A percentile compares a stretch with the other conserved stretches of the same genome.
Evolutionary conservation across 2,329 filamentous ascomycete species (phyloP).

Genomic region (Scytalidium lignicola): DNA sequence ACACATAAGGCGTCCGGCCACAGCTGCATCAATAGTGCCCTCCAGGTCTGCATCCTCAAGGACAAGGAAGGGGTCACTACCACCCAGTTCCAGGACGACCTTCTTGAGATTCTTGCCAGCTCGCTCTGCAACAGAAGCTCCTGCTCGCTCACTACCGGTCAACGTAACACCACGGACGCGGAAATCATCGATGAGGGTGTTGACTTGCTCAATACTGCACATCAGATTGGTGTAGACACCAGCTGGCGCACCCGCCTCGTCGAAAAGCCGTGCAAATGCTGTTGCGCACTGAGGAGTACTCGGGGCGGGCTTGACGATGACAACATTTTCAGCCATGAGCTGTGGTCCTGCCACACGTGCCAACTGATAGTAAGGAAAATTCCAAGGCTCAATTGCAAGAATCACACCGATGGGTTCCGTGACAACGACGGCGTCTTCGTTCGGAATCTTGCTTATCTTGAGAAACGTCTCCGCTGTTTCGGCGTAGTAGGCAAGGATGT

Average conservation of each 20-base stretch:
- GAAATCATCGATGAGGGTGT: constrained; percentile 31
- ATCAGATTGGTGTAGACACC: constrained; percentile 37
- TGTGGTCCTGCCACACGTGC: constrained; percentile 31
- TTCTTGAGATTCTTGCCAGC: constrained; percentile 51
- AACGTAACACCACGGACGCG: constrained; percentile 38
- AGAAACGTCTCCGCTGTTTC: not conserved
- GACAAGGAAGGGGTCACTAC: constrained; percentile 39
- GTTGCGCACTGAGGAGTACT: constrained; percentile 14
- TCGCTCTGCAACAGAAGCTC: constrained; percentile 47
- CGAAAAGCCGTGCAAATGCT: constrained; percentile 14
- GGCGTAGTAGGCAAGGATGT: not conserved
- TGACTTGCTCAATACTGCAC: constrained; percentile 27
- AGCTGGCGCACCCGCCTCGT: constrained; percentile 35
- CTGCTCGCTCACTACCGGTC: constrained; percentile 31
- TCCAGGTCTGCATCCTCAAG: constrained; percentile 38
- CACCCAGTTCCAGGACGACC: constrained; percentile 42
- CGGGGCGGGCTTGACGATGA: constrained; percentile 59
- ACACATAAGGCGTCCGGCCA: not conserved
- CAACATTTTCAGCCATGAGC: constrained; percentile 68
- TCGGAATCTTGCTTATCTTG: not conserved
- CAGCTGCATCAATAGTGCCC: not conserved
- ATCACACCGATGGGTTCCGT: constrained; percentile 53
- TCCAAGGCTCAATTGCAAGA: constrained; percentile 58
- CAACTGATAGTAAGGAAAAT: constrained; percentile 46
- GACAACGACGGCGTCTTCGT: not conserved